Base-by-base conservation (phyloP, 228 moss, liverwort and hornwort species). In the Sphagnum fallax region DNA sequence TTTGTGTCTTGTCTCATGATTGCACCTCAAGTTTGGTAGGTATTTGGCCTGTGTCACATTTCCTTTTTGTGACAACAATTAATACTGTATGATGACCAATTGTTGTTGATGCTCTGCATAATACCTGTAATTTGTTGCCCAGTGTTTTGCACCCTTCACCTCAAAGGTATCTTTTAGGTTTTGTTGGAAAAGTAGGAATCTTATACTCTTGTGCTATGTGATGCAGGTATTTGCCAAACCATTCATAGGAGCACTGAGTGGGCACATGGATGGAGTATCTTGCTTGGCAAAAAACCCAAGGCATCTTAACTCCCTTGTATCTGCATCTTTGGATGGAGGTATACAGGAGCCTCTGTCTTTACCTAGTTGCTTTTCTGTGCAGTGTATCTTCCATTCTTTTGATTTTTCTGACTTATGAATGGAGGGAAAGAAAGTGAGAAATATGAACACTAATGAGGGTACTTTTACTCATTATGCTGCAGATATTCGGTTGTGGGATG, bases 311-410 rank as follows among this genome's bases (percentile, higher is more conserved):
- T 91, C 91, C 72, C 87, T 98, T 18, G 83, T 90, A 62, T 98
- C 98, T 53, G 93, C 91, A 4, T 85, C 97, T 61, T 82, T 93
- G 91, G 97, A 98, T 76, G 97, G 97, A 84, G 96, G 96, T 96
- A 81, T 50, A 51, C 49, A 6, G 48, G 48, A 50, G 32, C 64
- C 48, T 13, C 4, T 5, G 16, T 47, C 6, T 68, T 10, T 49
- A 4, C 47, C 49, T 65, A 8, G 10, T 32, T 65, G 47, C 32
- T 50, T 65, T 2, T 8, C 47, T 55, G 55, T 53, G 11, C 5
- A 62, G 60, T 51, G 13, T n/a, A 49, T n/a, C 62, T 16, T 52
- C 10, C 58, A 55, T 55, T 55, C 55, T 55, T 55, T 8, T 55
- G 55, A 55, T 55, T 32, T 32, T 32, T 32, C 32, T 32, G 32